phyloP scores from a whole-genome alignment of 768 basidiomycete species.

The Cystofilobasidium macerans region DNA sequence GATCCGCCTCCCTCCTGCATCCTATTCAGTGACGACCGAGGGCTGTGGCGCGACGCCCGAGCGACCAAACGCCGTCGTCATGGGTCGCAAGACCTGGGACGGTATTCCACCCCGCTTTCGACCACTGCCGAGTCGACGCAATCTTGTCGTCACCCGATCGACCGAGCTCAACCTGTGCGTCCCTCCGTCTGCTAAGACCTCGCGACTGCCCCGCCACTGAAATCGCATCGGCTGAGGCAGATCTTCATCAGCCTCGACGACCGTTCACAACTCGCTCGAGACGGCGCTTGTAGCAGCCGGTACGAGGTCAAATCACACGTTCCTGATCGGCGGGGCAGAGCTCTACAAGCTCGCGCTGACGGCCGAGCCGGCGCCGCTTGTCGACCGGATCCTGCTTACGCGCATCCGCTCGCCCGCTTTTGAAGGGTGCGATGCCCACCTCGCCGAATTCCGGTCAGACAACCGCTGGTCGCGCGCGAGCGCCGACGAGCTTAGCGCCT shows the following conservation, averaged over 20 bases:
- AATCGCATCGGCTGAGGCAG: too few relatives aligned
- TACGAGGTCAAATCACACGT: conserved; percentile 46
- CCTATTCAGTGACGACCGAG: conserved; percentile 33
- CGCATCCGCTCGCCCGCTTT: conserved; percentile 65
- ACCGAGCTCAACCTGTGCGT: conserved; percentile 50
- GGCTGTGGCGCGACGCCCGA: conserved; percentile 6
- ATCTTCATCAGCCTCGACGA: conserved; percentile 16
- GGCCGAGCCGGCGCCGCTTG: conserved; percentile 41
- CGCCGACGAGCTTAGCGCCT: conserved; percentile 5
- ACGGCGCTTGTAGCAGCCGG: conserved; percentile 44
- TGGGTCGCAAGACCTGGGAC: conserved; percentile 98
- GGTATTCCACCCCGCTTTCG: conserved; percentile 76
- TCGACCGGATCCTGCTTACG: conserved; percentile 78
- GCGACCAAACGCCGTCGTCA: conserved; percentile 63
- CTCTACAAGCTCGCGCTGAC: conserved; percentile 61
- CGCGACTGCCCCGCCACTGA: not conserved
- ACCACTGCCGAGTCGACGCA: conserved; percentile 63
- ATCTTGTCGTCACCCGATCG: conserved; percentile 64
- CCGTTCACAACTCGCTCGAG: conserved; percentile 34
- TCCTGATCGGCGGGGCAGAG: conserved; percentile 86
- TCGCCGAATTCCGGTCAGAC: conserved; percentile 54
- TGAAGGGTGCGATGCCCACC: conserved; percentile 72
- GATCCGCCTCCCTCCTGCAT: not conserved
- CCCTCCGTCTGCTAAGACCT: not conserved
- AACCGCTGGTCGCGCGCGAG: conserved; percentile 27